Percentiles rank a stretch among this genome's conserved stretches.
Evolutionary conservation across 352 stramenopile genomes (phyloP).

Genomic region (Phytophthora palmivora): DNA sequence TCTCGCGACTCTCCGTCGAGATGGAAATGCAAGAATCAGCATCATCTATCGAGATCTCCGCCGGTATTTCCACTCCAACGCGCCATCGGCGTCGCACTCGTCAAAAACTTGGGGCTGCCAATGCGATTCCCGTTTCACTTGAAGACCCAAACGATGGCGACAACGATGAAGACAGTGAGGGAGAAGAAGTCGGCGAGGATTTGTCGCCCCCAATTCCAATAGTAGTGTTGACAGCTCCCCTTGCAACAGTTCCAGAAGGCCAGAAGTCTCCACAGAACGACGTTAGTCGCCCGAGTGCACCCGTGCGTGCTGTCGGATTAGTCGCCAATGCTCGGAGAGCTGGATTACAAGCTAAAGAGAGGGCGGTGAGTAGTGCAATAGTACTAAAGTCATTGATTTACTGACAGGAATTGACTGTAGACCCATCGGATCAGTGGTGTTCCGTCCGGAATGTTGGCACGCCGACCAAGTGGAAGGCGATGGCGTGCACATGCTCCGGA

Average conservation of each 20-base stretch:
- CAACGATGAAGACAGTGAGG: constrained; percentile 25
- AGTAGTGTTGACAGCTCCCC: constrained; percentile 7
- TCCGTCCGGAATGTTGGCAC: constrained; percentile 16
- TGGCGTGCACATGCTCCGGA: constrained; percentile 42
- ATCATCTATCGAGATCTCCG: constrained; percentile 23
- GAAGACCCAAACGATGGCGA: constrained; percentile 36
- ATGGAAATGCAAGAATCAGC: constrained; percentile 25
- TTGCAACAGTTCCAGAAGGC: constrained; percentile 17
- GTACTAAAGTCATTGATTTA: not conserved
- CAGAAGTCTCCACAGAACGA: constrained; percentile 1
- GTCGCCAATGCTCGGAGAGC: constrained; percentile 20
- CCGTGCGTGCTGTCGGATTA: constrained; percentile 30
- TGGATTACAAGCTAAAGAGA: constrained; percentile 32
- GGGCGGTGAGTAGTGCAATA: constrained; percentile 16
- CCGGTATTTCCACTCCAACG: constrained; percentile 19
- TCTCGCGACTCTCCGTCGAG: constrained; percentile 1
- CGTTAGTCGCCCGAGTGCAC: not conserved
- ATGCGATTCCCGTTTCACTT: constrained; percentile 7
- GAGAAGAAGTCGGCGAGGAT: constrained; percentile 17
- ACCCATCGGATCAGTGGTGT: constrained; percentile 28
- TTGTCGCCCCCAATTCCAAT: constrained; percentile 15
- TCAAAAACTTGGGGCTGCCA: constrained; percentile 5
- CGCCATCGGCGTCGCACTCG: constrained; percentile 29
- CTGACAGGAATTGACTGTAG: constrained; percentile 26
- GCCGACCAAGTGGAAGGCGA: constrained; percentile 35